Base-by-base conservation (phyloP, 495 filamentous ascomycete species). In the Neurospora terricola region DNA sequence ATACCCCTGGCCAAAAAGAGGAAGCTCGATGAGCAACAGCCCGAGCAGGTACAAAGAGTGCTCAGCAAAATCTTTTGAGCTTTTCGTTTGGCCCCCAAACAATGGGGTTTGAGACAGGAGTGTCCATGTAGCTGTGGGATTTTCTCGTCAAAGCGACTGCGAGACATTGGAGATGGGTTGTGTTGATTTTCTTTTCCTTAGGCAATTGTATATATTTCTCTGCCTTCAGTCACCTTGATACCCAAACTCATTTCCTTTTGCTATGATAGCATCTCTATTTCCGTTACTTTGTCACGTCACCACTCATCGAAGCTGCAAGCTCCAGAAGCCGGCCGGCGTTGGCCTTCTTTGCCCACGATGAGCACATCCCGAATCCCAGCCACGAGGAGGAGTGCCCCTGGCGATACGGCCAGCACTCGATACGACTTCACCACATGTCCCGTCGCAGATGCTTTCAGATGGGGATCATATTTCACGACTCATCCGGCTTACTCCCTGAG, bases 1-100 rank as follows among this genome's bases (percentile, higher is more conserved):
- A 90, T 80, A 83, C 84, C 79, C 73, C 81, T 81, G 76, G 84
- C 76, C 75, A 86, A 77, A 78, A 90, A 85, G 77, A 81, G 75
- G 77, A 83, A 76, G 71, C 81, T 79, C 18, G 83, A 76, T 12
- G 79, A 82, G 68, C 81, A 88, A 72, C 87, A 90, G 77, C 87
- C 86, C 23, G 91, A 92, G 59, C 88, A 92, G 76, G 89, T 93
- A 16, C 89, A 90, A 81, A 89, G 92, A 77, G 90, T 97, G 11
- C 80, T 96, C 72, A 92, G 91, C 77, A 91, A 91, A 83, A 93
- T 97, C 71, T 97, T 96, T 79, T 91, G 78, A 86, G 62, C 11
- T 30, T 7, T 71, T 2, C 54, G 43, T 69, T 34, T 45, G 37
- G 30, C 14, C 12, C 6, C 27, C 12, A 16, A 34, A 66, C 54